phyloP scores from a whole-genome alignment of 345 rosid species.

The Camelina hispida region DNA sequence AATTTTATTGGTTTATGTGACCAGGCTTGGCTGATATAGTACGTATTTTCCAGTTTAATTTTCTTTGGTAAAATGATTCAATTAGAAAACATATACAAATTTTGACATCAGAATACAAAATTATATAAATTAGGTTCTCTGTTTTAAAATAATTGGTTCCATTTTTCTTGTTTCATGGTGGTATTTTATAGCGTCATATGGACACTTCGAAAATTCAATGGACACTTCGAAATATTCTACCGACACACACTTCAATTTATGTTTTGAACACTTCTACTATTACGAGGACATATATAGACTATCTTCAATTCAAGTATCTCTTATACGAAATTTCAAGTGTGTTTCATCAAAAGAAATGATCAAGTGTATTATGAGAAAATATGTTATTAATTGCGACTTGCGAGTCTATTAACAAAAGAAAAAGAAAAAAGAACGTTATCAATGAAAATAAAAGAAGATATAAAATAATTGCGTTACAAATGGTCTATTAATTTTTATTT shows the following conservation, averaged over 20 bases:
- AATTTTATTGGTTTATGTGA: slow-evolving; percentile 1
- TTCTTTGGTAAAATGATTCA: not conserved
- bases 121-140: not conserved
- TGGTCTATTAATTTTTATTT: no score
- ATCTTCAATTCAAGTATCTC: not conserved
- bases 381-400: no score
- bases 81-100: not conserved
- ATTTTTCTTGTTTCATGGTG: not conserved
- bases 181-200: not conserved
- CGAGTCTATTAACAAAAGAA: no score
- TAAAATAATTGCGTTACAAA: no score
- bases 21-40: slow-evolving; percentile 27
- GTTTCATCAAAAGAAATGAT: no score
- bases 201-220: slow-evolving; percentile 12
- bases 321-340: not conserved
- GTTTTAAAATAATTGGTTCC: not conserved
- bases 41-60: not conserved
- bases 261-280: not conserved
- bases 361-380: no score
- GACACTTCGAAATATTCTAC: slow-evolving; percentile 24
- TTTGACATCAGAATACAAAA: not conserved
- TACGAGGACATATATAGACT: not conserved
- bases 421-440: no score
- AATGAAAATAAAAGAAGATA: no score
- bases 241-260: slow-evolving; percentile 17